A percentile compares a stretch with the other conserved stretches of the same genome.
Evolutionary conservation across 768 basidiomycete species (phyloP).

Genomic region (Amanita muscaria): DNA sequence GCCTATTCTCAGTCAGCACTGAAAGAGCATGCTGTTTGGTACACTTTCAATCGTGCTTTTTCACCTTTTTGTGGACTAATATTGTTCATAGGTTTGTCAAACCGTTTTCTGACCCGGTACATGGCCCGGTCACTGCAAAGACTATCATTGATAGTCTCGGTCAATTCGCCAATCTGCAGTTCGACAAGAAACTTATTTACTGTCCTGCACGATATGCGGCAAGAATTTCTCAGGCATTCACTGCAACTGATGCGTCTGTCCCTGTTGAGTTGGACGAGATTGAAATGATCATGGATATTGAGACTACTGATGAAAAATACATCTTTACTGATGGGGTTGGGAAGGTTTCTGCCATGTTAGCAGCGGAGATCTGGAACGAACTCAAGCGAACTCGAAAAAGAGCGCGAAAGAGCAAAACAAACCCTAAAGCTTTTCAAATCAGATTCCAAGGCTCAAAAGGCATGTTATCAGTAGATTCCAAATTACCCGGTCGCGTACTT

Average conservation of each 20-base stretch:
- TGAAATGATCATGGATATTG: slow-evolving; percentile 27
- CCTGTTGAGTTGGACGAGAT: slow-evolving; percentile 42
- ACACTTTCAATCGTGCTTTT: slow-evolving; percentile 7
- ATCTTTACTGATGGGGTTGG: slow-evolving; percentile 70
- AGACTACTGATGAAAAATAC: slow-evolving; percentile 25
- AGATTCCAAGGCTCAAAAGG: slow-evolving; percentile 61
- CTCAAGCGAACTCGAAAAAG: slow-evolving; percentile 30
- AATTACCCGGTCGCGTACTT: slow-evolving; percentile 38
- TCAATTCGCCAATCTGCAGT: slow-evolving; percentile 37
- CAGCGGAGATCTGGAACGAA: slow-evolving; percentile 38
- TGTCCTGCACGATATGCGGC: slow-evolving; percentile 69
- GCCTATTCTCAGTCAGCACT: slow-evolving; percentile 70
- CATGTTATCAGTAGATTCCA: slow-evolving; percentile 50
- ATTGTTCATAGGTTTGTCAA: slow-evolving; percentile 51
- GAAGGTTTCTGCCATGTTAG: slow-evolving; percentile 47
- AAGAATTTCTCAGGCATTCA: slow-evolving; percentile 66
- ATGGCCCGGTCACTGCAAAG: slow-evolving; percentile 28
- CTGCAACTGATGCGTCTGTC: slow-evolving; percentile 56
- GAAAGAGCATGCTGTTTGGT: slow-evolving; percentile 59
- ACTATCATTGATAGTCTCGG: slow-evolving; percentile 50
- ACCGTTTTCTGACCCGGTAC: slow-evolving; percentile 32
- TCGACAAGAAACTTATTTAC: slow-evolving; percentile 38
- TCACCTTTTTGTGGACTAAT: not conserved
- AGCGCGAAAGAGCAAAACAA: slow-evolving; percentile 20
- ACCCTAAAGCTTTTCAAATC: slow-evolving; percentile 49